Evolutionary conservation across 805 yeast genomes (phyloP).

Genomic region (Saccharomyces mikatae): DNA sequence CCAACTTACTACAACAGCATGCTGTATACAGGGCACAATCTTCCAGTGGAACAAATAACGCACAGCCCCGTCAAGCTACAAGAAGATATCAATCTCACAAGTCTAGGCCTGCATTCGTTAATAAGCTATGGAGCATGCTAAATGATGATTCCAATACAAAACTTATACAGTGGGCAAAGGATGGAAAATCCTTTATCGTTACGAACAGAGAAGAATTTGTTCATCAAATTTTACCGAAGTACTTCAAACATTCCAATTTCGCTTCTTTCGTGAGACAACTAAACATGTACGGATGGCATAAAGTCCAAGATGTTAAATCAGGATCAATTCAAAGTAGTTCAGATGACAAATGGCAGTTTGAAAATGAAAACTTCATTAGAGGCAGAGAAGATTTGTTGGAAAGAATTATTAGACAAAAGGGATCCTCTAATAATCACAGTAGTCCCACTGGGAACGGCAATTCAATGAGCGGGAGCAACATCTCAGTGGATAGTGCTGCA

Average conservation of each 20-base stretch:
- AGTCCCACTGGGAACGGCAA: conserved; percentile 20
- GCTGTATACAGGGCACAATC: background rate
- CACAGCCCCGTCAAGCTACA: background rate
- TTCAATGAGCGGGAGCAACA: background rate
- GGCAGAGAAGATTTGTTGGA: conserved; percentile 81
- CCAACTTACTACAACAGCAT: conserved; percentile 2
- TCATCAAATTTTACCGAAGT: conserved; percentile 75
- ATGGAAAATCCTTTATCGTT: conserved; percentile 81
- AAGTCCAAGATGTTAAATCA: conserved; percentile 82
- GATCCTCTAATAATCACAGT: conserved; percentile 1
- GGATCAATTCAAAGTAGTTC: conserved; percentile 53
- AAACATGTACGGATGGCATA: conserved; percentile 99
- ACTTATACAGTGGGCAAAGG: conserved; percentile 75
- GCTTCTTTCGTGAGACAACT: conserved; percentile 93
- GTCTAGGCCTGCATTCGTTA: conserved; percentile 80
- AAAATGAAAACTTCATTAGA: conserved; percentile 66
- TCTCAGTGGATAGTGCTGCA: background rate
- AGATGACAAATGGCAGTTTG: conserved; percentile 87
- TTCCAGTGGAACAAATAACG: background rate
- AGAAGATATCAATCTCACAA: conserved; percentile 31
- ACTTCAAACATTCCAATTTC: conserved; percentile 91
- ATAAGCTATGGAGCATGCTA: conserved; percentile 92
- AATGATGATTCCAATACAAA: conserved; percentile 66
- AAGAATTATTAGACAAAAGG: conserved; percentile 69
- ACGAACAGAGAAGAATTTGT: conserved; percentile 75